Evolutionary conservation across 2,329 filamentous ascomycete species (phyloP).

Genomic region (Blastomyces parvus): DNA sequence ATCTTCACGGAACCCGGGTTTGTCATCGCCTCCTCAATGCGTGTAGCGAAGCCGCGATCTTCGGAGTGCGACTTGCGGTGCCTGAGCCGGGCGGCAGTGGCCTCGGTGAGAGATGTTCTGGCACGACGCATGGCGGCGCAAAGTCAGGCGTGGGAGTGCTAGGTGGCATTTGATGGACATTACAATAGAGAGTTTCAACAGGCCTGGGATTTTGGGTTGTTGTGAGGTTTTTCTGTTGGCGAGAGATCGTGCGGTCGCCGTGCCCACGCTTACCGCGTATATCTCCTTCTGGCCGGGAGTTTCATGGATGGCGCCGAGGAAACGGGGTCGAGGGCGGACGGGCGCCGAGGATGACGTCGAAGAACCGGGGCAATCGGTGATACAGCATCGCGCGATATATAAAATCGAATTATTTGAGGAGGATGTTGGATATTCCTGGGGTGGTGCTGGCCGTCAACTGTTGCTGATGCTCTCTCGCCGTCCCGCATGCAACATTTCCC

Average conservation of each 20-base stretch:
- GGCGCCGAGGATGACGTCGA: slow-evolving; percentile 12
- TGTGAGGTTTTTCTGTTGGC: slow-evolving; percentile 1
- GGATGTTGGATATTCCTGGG: neutral
- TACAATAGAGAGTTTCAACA: neutral
- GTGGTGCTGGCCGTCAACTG: neutral
- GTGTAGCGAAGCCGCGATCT: slow-evolving; percentile 20
- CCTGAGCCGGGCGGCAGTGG: slow-evolving; percentile 17
- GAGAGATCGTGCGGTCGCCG: slow-evolving; percentile 19
- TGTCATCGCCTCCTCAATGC: slow-evolving; percentile 41
- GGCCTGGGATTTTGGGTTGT: neutral
- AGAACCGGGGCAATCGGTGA: neutral
- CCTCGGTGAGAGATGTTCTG: slow-evolving; percentile 19
- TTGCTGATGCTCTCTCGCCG: neutral
- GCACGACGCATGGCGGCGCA: slow-evolving; percentile 25
- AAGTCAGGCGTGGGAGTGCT: neutral
- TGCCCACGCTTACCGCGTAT: slow-evolving; percentile 39
- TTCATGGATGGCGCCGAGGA: slow-evolving; percentile 16
- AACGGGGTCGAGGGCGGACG: slow-evolving; percentile 6
- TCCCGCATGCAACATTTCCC: neutral
- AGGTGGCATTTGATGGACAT: neutral
- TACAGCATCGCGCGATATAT: neutral
- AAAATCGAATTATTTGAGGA: neutral
- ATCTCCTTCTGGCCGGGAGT: slow-evolving; percentile 36
- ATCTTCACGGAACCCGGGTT: slow-evolving; percentile 70
- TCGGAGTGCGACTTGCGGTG: slow-evolving; percentile 20